Percentiles rank a stretch among this genome's conserved stretches.
Evolutionary conservation across 768 basidiomycete genomes (phyloP).

Genomic region (Rhodotorula diobovata): DNA sequence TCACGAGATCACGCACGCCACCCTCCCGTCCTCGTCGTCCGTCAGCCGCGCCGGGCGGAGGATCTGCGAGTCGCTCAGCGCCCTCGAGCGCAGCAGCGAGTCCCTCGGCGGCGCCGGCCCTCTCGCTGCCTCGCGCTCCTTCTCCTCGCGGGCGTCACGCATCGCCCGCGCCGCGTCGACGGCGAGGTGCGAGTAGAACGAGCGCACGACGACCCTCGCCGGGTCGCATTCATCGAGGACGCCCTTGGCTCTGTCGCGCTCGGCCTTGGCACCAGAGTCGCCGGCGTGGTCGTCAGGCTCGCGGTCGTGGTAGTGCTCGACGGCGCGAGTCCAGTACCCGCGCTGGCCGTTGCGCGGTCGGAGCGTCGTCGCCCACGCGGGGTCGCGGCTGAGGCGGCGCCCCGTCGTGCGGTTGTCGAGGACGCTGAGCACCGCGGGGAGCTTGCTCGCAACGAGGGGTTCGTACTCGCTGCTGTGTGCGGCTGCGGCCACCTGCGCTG

Average conservation of each 20-base stretch:
- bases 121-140: background rate
- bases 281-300: background rate
- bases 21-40: background rate
- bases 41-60: background rate
- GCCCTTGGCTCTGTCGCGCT: conserved; percentile 35
- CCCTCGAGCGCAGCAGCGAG: background rate
- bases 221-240: conserved; percentile 80
- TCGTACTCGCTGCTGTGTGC: background rate
- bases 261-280: background rate
- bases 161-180: conserved; percentile 64
- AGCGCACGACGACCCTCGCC: conserved; percentile 67
- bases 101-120: background rate
- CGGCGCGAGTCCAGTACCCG: conserved; percentile 16
- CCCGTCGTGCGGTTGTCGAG: conserved; percentile 23
- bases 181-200: conserved; percentile 79
- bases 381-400: background rate
- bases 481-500: conserved; percentile 49
- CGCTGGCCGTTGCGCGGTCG: conserved; percentile 15
- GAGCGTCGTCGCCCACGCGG: background rate
- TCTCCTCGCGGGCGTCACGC: background rate
- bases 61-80: conserved; percentile 10
- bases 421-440: conserved; percentile 10
- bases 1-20: conserved; percentile 4
- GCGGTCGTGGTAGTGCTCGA: conserved; percentile 24
- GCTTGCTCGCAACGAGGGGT: background rate